These are phyloP conservation scores for Solanum bulbocastanum DNA, from an alignment of 257 asterid genomes.

Conservation along the genomic window DNA sequence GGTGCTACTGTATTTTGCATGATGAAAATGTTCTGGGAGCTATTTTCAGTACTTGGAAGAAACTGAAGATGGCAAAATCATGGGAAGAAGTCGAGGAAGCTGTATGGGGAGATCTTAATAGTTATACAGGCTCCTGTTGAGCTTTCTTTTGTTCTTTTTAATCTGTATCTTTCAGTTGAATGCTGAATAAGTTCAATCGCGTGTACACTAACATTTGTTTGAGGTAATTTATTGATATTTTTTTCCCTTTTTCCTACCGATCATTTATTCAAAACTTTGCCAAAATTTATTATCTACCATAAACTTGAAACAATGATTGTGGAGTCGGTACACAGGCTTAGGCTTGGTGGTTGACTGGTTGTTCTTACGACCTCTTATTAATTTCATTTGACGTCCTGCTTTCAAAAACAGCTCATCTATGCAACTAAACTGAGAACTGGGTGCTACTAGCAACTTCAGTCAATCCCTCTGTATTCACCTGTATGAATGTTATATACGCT, in stretches of 20 bases:
- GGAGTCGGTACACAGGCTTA: not conserved
- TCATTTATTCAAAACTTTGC: not conserved
- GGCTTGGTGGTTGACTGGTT: not conserved
- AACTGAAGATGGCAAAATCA: slow-evolving; percentile 49
- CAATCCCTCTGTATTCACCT: not conserved
- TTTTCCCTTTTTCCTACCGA: not conserved
- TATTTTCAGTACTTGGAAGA: slow-evolving; percentile 70
- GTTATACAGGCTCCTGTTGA: slow-evolving; percentile 24
- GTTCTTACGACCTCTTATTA: not conserved
- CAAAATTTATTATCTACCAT: not conserved
- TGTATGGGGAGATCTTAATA: slow-evolving; percentile 79
- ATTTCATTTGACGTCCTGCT: not conserved
- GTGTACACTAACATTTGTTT: not conserved
- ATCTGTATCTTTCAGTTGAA: not conserved
- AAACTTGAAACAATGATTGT: not conserved
- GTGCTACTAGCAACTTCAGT: not conserved
- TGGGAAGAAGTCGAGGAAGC: slow-evolving; percentile 92
- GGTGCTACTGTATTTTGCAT: slow-evolving; percentile 81
- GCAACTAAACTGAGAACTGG: not conserved
- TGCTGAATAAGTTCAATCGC: not conserved
- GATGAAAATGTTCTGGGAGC: slow-evolving; percentile 85
- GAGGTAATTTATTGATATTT: not conserved
- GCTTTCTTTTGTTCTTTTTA: not conserved
- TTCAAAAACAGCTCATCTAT: not conserved
- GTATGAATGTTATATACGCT: not conserved